Percentiles rank a stretch among this genome's conserved stretches.
Evolutionary conservation across 768 basidiomycete genomes (phyloP).

Genomic region (Phaffia tasmanica): DNA sequence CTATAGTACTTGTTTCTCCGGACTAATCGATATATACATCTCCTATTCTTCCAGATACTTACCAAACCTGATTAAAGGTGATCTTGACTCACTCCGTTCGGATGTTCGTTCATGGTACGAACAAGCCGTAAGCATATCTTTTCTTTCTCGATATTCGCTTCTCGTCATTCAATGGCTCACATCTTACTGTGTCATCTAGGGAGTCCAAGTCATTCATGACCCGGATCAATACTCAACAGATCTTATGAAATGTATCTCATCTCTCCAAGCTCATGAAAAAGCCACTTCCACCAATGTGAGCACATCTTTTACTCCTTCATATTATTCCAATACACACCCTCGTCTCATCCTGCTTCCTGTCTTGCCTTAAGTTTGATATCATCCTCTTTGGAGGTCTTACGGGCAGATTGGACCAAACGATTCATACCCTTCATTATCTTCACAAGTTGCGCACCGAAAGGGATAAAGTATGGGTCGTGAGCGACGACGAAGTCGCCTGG

Average conservation of each 20-base stretch:
- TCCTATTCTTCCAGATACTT: constrained; percentile 47
- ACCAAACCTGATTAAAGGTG: constrained; percentile 84
- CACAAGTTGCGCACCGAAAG: constrained; percentile 14
- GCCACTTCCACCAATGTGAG: constrained; percentile 1
- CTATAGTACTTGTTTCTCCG: neutral
- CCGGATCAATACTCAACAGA: constrained; percentile 76
- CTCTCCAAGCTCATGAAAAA: constrained; percentile 52
- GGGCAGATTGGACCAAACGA: constrained; percentile 86
- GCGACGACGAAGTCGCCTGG: constrained; percentile 88
- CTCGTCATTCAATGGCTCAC: constrained; percentile 2
- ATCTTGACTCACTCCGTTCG: constrained; percentile 72
- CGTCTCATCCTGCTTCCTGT: too few relatives aligned
- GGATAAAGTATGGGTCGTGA: constrained; percentile 56
- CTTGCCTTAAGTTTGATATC: constrained; percentile 48
- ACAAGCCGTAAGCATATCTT: constrained; percentile 43
- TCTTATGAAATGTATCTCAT: constrained; percentile 77
- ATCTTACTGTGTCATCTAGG: constrained; percentile 41
- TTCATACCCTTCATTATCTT: constrained; percentile 74
- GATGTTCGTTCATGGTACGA: constrained; percentile 65
- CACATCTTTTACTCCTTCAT: neutral
- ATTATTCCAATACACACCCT: neutral
- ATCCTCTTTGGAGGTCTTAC: constrained; percentile 77
- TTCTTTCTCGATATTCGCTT: neutral
- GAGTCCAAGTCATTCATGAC: constrained; percentile 58
- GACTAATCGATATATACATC: neutral